A percentile compares a stretch with the other conserved stretches of the same genome.
Conservation (phyloP, 2,329 filamentous ascomycete species). For the Penicillium capsulatum region DNA sequence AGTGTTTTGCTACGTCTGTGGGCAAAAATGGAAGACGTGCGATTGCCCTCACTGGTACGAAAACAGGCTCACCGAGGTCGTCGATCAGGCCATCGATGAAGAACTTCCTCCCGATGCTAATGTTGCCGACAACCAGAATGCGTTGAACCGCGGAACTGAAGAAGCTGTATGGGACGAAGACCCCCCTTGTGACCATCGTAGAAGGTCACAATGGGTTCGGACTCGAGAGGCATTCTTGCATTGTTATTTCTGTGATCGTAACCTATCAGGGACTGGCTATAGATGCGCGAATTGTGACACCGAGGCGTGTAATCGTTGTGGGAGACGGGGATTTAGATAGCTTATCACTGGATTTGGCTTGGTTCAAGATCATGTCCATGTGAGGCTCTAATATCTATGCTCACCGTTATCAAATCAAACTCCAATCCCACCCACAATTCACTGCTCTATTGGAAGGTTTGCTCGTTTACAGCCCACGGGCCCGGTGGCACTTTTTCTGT, state of each 20-base stretch:
- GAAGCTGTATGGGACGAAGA: conserved; percentile 6
- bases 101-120: conserved; percentile 5
- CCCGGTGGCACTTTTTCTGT: conserved; percentile 12
- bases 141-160: conserved; percentile 5
- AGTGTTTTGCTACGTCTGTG: conserved; percentile 6
- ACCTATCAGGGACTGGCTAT: not conserved
- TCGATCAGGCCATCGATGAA: conserved; percentile 5
- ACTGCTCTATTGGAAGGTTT: too few relatives aligned
- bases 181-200: conserved; percentile 9
- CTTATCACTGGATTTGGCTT: too few relatives aligned
- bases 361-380: too few relatives aligned
- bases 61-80: conserved; percentile 3
- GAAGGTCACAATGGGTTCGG: conserved; percentile 9
- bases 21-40: not conserved
- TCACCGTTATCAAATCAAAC: too few relatives aligned
- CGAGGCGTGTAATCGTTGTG: conserved; percentile 3
- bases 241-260: not conserved
- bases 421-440: too few relatives aligned
- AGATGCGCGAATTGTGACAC: conserved; percentile 10
- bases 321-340: too few relatives aligned
- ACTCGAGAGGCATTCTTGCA: not conserved
- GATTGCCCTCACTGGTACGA: conserved; percentile 8
- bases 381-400: too few relatives aligned
- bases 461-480: conserved; percentile 20
- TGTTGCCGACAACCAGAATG: not conserved